A percentile compares a stretch with the other conserved stretches of the same genome.
Evolutionary conservation across 306 rosid genomes (phyloP).

Genomic region (Pterocarpus santalinus): DNA sequence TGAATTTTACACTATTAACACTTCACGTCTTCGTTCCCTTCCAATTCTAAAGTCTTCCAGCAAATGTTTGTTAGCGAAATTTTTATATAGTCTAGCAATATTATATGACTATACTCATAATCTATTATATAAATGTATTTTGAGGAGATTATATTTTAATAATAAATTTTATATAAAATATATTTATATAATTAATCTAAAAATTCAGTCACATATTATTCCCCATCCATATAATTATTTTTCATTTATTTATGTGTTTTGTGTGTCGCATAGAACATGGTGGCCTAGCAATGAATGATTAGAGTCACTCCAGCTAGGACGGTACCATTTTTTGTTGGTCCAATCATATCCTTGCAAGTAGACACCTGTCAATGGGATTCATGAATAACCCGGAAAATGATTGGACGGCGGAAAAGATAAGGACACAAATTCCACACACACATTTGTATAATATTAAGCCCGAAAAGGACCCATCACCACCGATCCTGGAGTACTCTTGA

Average conservation of each 20-base stretch:
- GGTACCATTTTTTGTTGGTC: neutral
- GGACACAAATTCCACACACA: constrained; percentile 5
- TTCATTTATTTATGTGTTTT: neutral
- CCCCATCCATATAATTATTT: too few relatives aligned
- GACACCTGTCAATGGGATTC: neutral
- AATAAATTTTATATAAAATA: too few relatives aligned
- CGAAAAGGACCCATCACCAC: constrained; percentile 49
- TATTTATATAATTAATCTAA: too few relatives aligned
- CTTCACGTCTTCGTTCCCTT: neutral
- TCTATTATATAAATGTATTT: too few relatives aligned
- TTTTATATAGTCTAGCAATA: too few relatives aligned
- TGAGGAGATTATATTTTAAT: too few relatives aligned
- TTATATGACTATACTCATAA: too few relatives aligned
- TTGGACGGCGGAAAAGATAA: constrained; percentile 48
- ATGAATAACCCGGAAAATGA: constrained; percentile 9
- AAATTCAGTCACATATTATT: too few relatives aligned
- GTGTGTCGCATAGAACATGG: constrained; percentile 39
- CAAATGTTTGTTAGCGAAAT: too few relatives aligned
- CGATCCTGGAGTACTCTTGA: neutral
- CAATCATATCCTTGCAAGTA: neutral
- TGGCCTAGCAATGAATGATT: constrained; percentile 1
- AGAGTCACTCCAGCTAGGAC: constrained; percentile 38
- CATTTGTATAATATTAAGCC: neutral
- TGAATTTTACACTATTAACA: neutral
- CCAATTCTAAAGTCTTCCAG: too few relatives aligned